Percentiles rank a stretch among this genome's conserved stretches.
Evolutionary conservation across 257 asterid genomes (phyloP).

Genomic region (Salvia hispanica): DNA sequence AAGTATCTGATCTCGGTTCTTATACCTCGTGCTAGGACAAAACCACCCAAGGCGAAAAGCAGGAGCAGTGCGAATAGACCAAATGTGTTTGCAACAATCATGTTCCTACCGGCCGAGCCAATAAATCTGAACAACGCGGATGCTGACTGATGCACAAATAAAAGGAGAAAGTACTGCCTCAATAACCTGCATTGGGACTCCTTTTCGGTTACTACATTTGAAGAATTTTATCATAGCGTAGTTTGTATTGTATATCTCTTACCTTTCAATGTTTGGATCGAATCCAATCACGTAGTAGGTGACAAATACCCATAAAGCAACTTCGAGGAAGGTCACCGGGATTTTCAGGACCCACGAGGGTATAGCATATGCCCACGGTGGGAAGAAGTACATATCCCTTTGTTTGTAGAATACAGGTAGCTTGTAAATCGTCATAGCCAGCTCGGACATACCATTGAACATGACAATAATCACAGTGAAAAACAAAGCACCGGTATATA

Average conservation of each 20-base stretch:
- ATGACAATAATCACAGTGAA: slow-evolving; percentile 42
- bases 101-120: slow-evolving; percentile 66
- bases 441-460: slow-evolving; percentile 70
- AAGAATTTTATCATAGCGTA: neutral
- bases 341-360: slow-evolving; percentile 67
- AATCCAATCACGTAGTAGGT: slow-evolving; percentile 71
- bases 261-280: slow-evolving; percentile 71
- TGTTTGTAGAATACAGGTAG: slow-evolving; percentile 75
- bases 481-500: slow-evolving; percentile 58
- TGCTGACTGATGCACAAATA: slow-evolving; percentile 49
- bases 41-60: slow-evolving; percentile 66
- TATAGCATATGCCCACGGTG: slow-evolving; percentile 66
- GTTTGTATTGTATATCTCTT: neutral
- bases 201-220: neutral
- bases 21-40: slow-evolving; percentile 66
- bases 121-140: slow-evolving; percentile 60
- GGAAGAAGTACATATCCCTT: slow-evolving; percentile 59
- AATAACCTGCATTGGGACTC: slow-evolving; percentile 40
- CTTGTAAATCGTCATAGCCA: slow-evolving; percentile 57
- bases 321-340: slow-evolving; percentile 55
- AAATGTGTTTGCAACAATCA: slow-evolving; percentile 65
- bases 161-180: slow-evolving; percentile 57
- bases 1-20: neutral
- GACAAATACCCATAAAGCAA: slow-evolving; percentile 52
- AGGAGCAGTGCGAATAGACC: slow-evolving; percentile 59